phyloP scores from a whole-genome alignment of 192 early-diverging fungal species.

The Radiomyces spectabilis region DNA sequence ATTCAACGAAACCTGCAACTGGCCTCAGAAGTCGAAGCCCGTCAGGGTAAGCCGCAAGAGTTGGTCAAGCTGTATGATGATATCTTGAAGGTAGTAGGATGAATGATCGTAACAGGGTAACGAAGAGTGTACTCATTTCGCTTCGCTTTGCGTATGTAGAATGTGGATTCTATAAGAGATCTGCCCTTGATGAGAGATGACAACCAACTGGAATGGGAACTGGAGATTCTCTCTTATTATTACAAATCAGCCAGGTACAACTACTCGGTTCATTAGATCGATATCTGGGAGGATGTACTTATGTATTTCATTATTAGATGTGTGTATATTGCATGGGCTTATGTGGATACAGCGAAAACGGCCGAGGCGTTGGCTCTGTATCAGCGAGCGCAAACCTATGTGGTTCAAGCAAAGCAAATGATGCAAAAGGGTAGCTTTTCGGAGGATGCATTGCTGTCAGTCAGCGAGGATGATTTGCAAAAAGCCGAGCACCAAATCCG shows the following conservation, averaged over 20 bases:
- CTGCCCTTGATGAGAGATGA: conserved; percentile 42
- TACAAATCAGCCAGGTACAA: conserved; percentile 53
- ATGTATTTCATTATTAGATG: too few relatives aligned
- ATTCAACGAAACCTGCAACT: conserved; percentile 53
- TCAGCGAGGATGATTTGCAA: conserved; percentile 30
- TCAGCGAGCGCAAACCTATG: conserved; percentile 43
- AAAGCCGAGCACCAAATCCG: conserved; percentile 37
- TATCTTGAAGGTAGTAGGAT: conserved; percentile 53
- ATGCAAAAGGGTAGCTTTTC: conserved; percentile 25
- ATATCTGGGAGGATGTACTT: too few relatives aligned
- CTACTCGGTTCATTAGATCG: too few relatives aligned
- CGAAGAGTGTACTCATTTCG: too few relatives aligned
- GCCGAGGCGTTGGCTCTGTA: conserved; percentile 53
- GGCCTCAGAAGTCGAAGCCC: conserved; percentile 29
- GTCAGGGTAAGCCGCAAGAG: conserved; percentile 48
- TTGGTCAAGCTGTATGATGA: conserved; percentile 60
- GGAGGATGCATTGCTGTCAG: conserved; percentile 32
- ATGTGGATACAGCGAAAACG: conserved; percentile 31
- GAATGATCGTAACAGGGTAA: too few relatives aligned
- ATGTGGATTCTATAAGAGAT: conserved; percentile 46
- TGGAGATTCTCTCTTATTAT: conserved; percentile 39
- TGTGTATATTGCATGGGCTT: conserved; percentile 43
- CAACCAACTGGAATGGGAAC: conserved; percentile 31
- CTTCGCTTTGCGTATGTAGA: conserved; percentile 27
- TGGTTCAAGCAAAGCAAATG: conserved; percentile 41